phyloP scores from a whole-genome alignment of 2,329 filamentous ascomycete species.

The Cylindrodendrum hubeiense region DNA sequence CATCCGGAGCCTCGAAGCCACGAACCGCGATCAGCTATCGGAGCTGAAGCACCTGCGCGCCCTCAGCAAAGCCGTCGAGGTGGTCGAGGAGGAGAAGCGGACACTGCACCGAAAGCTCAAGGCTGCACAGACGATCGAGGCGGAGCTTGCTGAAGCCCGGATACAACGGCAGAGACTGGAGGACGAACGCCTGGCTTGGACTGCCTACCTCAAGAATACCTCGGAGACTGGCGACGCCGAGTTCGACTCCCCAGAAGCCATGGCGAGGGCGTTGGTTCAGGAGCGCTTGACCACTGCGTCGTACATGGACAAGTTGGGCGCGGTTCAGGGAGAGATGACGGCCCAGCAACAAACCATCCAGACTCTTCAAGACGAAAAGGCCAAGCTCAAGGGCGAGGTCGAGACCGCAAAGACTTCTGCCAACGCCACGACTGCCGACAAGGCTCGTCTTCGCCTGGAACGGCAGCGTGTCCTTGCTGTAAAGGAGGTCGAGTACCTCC shows the following conservation, averaged over 20 bases:
- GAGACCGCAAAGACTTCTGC: conserved; percentile 73
- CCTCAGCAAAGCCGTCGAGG: conserved; percentile 86
- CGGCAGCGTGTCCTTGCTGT: conserved; percentile 86
- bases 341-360: conserved; percentile 83
- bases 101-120: conserved; percentile 82
- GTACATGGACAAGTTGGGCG: conserved; percentile 84
- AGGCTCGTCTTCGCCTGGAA: conserved; percentile 81
- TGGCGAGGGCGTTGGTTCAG: conserved; percentile 86
- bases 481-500: conserved; percentile 94
- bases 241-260: conserved; percentile 88
- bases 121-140: conserved; percentile 78
- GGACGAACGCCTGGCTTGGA: conserved; percentile 89
- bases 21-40: conserved; percentile 81
- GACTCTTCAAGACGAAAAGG: conserved; percentile 77
- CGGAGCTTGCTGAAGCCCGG: conserved; percentile 82
- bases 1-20: conserved; percentile 84
- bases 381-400: conserved; percentile 73
- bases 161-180: conserved; percentile 89
- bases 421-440: conserved; percentile 67
- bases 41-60: conserved; percentile 88
- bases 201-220: conserved; percentile 82
- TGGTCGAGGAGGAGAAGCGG: conserved; percentile 96
- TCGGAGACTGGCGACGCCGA: conserved; percentile 72
- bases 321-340: conserved; percentile 80
- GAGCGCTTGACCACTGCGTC: conserved; percentile 84